Evolutionary conservation across 106 monocot genomes (phyloP), one percentile per base, ranked within the genome.

Genomic region (Vanilla planifolia): DNA sequence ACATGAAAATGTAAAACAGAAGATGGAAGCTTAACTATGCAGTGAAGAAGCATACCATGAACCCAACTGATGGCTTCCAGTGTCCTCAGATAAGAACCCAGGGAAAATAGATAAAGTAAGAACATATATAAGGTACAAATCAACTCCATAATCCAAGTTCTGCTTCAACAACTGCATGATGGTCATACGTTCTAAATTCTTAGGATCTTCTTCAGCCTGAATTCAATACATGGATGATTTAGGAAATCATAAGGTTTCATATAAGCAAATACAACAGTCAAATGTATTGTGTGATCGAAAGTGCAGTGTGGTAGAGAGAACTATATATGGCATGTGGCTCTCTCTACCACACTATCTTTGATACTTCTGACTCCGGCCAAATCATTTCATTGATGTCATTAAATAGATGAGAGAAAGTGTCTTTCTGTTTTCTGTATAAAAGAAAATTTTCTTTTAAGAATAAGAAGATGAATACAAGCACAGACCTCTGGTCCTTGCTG

Each of bases 91-190:
- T 23, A 85, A 64, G 42, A 85, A 85, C 3, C 79, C 79, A 45
- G 76, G 84, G 48, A 85, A 85, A 48, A 85, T 85, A 16, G 85
- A 85, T 40, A 85, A 63, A 1, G 85, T 85, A n/a, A 85, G 58
- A 30, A 69, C 62, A 71, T 80, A 80, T 25, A 72, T 86, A 36
- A 80, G 45, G 44, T 30, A 74, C 35, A 80, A 45, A 33, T 74
- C 80, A 21, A 77, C 1, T 17, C 23, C 66, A 66, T 80, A 86
- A 62, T 86, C 80, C 44, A 77, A 13, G 60, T 85, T 85, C 60
- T 80, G 59, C 19, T 46, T 9, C 2, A 77, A 43, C 43, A 85
- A 26, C 44, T 80, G 69, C 44, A 48, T 80, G 60, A 60, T 76
- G 64, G 73, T 74, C 33, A 85, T 61, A 48, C 67, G 62, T 33